Percentiles rank a stretch among this genome's conserved stretches.
Conservation (phyloP, 805 yeast genomes). For the Helenozyma baotianmanensis region DNA sequence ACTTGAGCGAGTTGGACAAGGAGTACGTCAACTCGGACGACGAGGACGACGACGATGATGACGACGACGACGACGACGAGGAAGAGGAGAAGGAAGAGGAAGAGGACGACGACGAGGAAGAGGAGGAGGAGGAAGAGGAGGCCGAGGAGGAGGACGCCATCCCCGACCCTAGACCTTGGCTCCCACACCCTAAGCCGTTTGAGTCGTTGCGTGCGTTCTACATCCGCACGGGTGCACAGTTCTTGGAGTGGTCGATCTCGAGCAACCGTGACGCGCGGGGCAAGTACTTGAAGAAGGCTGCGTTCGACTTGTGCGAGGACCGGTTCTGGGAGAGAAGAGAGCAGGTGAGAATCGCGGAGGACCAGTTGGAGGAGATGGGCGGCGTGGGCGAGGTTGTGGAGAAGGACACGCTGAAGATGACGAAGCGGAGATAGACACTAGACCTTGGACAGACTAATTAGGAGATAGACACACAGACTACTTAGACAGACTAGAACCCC, state of each 20-base stretch:
- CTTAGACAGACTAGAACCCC: no score
- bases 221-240: slow-evolving; percentile 77
- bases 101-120: slow-evolving; percentile 53
- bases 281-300: slow-evolving; percentile 79
- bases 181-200: slow-evolving; percentile 94
- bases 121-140: slow-evolving; percentile 65
- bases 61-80: slow-evolving; percentile 41
- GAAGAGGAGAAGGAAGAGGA: slow-evolving; percentile 37
- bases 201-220: slow-evolving; percentile 82
- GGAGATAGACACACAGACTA: slow-evolving; percentile 1
- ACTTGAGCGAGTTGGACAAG: slow-evolving; percentile 52
- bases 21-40: slow-evolving; percentile 60
- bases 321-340: slow-evolving; percentile 99
- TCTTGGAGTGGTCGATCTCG: slow-evolving; percentile 90
- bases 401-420: slow-evolving; percentile 49
- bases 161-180: slow-evolving; percentile 93
- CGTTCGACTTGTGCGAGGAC: slow-evolving; percentile 87
- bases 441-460: slow-evolving; percentile 1
- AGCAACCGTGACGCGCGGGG: slow-evolving; percentile 84
- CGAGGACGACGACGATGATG: slow-evolving; percentile 49
- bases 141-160: slow-evolving; percentile 60
- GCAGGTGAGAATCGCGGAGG: slow-evolving; percentile 82
- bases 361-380: slow-evolving; percentile 81
- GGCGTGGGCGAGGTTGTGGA: slow-evolving; percentile 88
- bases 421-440: slow-evolving; percentile 42